Evolutionary conservation across 805 yeast species (phyloP).

Genomic region (Schwanniomyces vanrijiae): DNA sequence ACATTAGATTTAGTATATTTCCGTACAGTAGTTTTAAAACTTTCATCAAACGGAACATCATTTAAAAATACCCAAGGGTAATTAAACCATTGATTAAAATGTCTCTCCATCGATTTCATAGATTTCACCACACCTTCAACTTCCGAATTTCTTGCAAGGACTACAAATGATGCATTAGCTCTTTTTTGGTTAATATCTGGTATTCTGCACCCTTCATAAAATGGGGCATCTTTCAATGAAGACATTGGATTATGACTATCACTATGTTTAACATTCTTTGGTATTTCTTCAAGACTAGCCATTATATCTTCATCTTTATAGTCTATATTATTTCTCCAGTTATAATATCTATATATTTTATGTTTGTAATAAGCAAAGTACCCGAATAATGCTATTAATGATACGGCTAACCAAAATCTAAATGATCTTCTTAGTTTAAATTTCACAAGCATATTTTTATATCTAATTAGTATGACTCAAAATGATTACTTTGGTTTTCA

Average conservation of each 20-base stretch:
- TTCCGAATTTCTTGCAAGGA: constrained; percentile 81
- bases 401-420: not conserved
- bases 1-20: constrained; percentile 59
- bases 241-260: constrained; percentile 4
- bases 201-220: constrained; percentile 54
- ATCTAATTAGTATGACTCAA: not conserved
- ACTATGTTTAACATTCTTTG: not conserved
- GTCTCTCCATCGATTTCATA: constrained; percentile 75
- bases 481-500: not conserved
- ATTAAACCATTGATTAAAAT: constrained; percentile 89
- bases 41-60: constrained; percentile 68
- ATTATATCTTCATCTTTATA: not conserved
- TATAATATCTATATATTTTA: not conserved
- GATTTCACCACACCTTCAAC: constrained; percentile 72
- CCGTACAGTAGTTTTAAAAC: constrained; percentile 56
- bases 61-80: constrained; percentile 92
- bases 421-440: not conserved
- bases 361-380: not conserved
- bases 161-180: constrained; percentile 83
- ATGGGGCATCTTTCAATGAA: constrained; percentile 39
- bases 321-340: not conserved
- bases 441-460: not conserved
- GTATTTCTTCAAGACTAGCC: not conserved
- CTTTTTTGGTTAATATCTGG: constrained; percentile 43
- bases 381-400: not conserved